Evolutionary conservation across 78 protist species (phyloP), one percentile per base, ranked within the genome.

Genomic region (Creolimax fragrantissima): DNA sequence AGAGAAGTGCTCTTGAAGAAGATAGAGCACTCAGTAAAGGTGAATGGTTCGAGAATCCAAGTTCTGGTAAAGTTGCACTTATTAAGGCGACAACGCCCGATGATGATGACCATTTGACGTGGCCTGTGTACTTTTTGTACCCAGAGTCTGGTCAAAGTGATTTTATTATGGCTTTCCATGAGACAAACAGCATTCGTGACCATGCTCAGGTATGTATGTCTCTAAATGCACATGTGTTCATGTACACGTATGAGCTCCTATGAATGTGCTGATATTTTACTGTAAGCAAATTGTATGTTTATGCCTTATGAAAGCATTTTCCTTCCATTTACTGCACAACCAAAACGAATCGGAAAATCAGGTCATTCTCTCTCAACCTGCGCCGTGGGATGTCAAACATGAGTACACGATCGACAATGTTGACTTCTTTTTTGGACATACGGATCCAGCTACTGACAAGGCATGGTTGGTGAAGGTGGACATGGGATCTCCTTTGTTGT

Each of bases 81-180:
- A 58, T 58, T 24, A 58, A 58, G 24, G 74, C 74, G 74, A 24
- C 74, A 32, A 17, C 11, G 74, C 39, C 11, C 11, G 74, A 24
- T 32, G 74, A 58, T 17, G 74, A 58, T 1, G 74, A 1, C 24
- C 74, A 58, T 58, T 58, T 58, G 74, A 24, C 74, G 24, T 86
- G 90, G 90, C 90, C 90, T 32, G 90, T 86, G 90, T 86, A 37
- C 90, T 86, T 86, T 45, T 11, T 86, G 44, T 86, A 86, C 45
- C 90, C 90, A 43, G 90, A 86, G 2, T 86, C 5, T 45, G 7
- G 7, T 37, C 90, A 86, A 45, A 35, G 44, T 11, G 90, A 86
- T 45, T 86, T 86, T 37, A 42, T 86, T 5, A n/a, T 4, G 42
- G 17, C 42, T 11, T 86, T 36, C 17, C 45, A 11, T 41, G 90